A percentile compares a stretch with the other conserved stretches of the same genome.
Evolutionary conservation across 164 flowering plant genomes (phyloP).

Genomic region (Sextonia rubra): DNA sequence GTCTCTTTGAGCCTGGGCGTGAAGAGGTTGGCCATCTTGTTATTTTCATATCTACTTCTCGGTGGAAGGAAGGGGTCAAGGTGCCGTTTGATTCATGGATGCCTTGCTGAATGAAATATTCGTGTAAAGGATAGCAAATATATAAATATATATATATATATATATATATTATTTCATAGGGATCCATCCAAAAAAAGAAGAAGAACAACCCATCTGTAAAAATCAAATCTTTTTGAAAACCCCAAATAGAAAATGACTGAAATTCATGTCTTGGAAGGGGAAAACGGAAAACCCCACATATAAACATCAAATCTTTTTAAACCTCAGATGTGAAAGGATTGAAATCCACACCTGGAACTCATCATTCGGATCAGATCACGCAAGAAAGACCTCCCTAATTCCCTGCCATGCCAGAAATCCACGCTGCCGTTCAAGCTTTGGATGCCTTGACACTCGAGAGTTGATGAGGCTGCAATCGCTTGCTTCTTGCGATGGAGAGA

Average conservation of each 20-base stretch:
- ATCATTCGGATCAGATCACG: constrained; percentile 40
- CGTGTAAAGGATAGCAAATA: too few species aligned
- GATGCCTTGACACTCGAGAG: too few species aligned
- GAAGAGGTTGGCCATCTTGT: constrained; percentile 50
- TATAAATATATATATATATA: too few species aligned
- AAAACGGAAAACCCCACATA: background rate
- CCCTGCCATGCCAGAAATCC: too few species aligned
- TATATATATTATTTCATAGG: too few species aligned
- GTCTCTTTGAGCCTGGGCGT: constrained; percentile 91
- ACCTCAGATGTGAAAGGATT: background rate
- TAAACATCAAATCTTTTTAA: background rate
- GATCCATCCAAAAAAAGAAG: background rate
- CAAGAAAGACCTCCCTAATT: constrained; percentile 50
- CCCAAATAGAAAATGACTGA: background rate
- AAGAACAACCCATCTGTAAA: background rate
- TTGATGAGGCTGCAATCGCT: too few species aligned
- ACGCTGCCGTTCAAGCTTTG: too few species aligned
- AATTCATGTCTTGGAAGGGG: background rate
- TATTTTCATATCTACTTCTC: too few species aligned
- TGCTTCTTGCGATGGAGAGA: too few species aligned
- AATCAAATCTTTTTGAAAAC: background rate
- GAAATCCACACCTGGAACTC: constrained; percentile 33
- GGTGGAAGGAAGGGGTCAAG: too few species aligned
- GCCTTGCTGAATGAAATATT: too few species aligned
- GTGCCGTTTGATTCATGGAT: too few species aligned